Evolutionary conservation across 148 eudicot genomes (phyloP), one percentile per base, ranked within the genome.

Genomic region (Polygonum aviculare): DNA sequence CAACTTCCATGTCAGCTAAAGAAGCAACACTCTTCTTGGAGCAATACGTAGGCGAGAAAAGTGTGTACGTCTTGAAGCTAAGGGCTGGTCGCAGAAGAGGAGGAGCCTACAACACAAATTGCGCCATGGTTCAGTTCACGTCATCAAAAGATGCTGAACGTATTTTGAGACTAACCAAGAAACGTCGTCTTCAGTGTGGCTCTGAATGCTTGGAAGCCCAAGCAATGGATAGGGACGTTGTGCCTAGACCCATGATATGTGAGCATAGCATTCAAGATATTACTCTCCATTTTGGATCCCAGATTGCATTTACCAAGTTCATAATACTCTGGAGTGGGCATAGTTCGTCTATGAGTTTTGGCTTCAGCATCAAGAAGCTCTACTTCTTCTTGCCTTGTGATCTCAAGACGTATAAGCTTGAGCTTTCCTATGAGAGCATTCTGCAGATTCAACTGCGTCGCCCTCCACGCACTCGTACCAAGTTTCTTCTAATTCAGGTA

Each of bases 401-500:
- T 8, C 12, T 19, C 5, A 74, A 22, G 50, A 79, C 76, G 19
- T 86, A 86, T 77, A 83, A 83, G 73, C 80, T 86, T 50, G 83
- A 83, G 79, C 84, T 89, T 18, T 77, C 82, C 35, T 89, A 85
- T 74, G 89, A 87, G 74, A 82, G 81, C 65, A 80, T 89, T 55
- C 87, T 81, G 90, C 87, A 85, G 78, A 84, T 82, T 79, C 86
- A 85, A 65, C 85, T 84, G 18, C 78, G 83, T 75, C 72, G 80
- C 62, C 87, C 78, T 51, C 85, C 54, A 15, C 79, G 69, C 62
- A 55, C 65, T 76, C 18, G 1, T 75, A 69, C 77, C 16, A 77
- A 84, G 69, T 85, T 76, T 81, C 83, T 89, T 77, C 77, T 89
- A 0, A 81, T 89, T 77, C 90, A 89, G 93, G 93, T 89, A 33